Conservation (phyloP, 305 asterid genomes). For the Fraxinus velutina region DNA sequence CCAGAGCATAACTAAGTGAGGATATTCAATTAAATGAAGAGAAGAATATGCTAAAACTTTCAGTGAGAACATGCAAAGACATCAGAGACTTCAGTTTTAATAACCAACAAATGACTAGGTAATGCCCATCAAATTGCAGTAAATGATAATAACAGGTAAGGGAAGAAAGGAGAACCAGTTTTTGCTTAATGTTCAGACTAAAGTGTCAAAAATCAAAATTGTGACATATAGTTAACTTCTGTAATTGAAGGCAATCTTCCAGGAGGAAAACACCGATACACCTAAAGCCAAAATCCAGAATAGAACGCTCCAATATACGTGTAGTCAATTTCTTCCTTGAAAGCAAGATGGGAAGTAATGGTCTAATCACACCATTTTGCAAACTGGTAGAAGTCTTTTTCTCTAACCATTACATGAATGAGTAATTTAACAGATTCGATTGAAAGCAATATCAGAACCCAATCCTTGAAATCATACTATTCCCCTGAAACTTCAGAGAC, state of each 20-base stretch:
- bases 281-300: not conserved
- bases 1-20: not conserved
- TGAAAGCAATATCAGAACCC: not conserved
- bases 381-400: not conserved
- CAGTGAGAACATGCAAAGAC: not conserved
- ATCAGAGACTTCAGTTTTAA: not conserved
- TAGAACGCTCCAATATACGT: constrained; percentile 9
- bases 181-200: not conserved
- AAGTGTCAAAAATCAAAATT: constrained; percentile 3
- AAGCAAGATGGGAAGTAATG: not conserved
- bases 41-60: not conserved
- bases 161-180: not conserved
- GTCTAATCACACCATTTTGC: not conserved
- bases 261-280: not conserved
- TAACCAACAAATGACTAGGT: not conserved
- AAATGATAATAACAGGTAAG: not conserved
- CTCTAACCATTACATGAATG: constrained; percentile 21
- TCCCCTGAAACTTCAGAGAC: constrained; percentile 22
- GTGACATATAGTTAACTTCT: constrained; percentile 23
- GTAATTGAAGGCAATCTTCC: constrained; percentile 24
- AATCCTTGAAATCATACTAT: constrained; percentile 12
- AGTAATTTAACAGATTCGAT: constrained; percentile 21
- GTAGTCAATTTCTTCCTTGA: constrained; percentile 8
- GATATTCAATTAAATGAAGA: not conserved
- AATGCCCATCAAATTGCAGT: not conserved